phyloP scores from a whole-genome alignment of 2,329 filamentous ascomycete species.

The Aspergillus fischeri region DNA sequence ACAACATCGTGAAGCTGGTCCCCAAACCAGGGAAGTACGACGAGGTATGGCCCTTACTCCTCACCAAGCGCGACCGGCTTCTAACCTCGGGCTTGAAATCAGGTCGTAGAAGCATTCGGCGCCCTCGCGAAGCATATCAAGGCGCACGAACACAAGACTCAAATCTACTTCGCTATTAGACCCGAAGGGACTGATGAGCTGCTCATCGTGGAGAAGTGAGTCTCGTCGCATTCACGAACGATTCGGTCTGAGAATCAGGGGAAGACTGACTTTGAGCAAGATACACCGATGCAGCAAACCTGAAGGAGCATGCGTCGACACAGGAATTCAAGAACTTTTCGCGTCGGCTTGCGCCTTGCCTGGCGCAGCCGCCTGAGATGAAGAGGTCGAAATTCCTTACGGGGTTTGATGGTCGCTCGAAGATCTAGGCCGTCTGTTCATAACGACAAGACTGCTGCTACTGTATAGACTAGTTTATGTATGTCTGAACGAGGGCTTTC shows the following conservation, averaged over 20 bases:
- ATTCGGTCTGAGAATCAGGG: background rate
- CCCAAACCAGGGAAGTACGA: conserved; percentile 17
- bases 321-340: conserved; percentile 15
- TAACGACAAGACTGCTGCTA: background rate
- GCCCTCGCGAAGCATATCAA: conserved; percentile 13
- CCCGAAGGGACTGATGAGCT: conserved; percentile 14
- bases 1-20: conserved; percentile 19
- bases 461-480: background rate
- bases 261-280: conserved; percentile 2
- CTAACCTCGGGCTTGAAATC: background rate
- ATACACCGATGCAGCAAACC: conserved; percentile 14
- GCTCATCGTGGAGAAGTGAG: conserved; percentile 18
- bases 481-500: background rate
- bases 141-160: conserved; percentile 15
- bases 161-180: conserved; percentile 18
- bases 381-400: conserved; percentile 11
- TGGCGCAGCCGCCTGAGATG: conserved; percentile 14
- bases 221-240: background rate
- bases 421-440: background rate
- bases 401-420: conserved; percentile 16
- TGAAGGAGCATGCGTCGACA: conserved; percentile 13
- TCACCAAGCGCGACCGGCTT: background rate
- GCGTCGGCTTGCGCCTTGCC: conserved; percentile 8
- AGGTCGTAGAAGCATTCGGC: conserved; percentile 16
- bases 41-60: conserved; percentile 6